Conservation (phyloP, 2,329 filamentous ascomycete genomes). For the Neonectria ditissima region DNA sequence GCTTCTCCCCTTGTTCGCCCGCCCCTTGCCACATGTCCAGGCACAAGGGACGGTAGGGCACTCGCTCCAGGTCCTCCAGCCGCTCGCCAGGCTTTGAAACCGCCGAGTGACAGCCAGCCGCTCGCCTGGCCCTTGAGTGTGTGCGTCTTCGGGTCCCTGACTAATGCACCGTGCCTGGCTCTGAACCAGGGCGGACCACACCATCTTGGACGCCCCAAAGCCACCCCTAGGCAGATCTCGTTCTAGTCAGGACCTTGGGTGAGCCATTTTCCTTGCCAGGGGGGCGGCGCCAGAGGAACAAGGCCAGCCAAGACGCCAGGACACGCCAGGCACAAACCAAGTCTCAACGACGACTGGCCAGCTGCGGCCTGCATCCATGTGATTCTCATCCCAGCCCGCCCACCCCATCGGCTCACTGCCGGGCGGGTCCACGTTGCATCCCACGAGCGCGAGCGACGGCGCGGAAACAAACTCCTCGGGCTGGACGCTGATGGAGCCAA, state of each 20-base stretch:
- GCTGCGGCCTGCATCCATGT: conserved; percentile 19
- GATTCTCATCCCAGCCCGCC: conserved; percentile 30
- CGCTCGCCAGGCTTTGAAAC: conserved; percentile 22
- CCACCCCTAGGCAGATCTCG: conserved; percentile 28
- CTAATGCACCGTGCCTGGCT: conserved; percentile 45
- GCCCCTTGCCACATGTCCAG: conserved; percentile 33
- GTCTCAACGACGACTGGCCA: conserved; percentile 25
- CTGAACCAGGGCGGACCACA: conserved; percentile 12
- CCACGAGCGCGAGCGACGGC: conserved; percentile 12
- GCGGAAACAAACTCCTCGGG: conserved; percentile 9
- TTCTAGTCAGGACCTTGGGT: conserved; percentile 27
- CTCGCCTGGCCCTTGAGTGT: conserved; percentile 38
- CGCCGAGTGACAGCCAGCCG: conserved; percentile 34
- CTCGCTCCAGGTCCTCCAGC: conserved; percentile 3
- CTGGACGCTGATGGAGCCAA: conserved; percentile 1
- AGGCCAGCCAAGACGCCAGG: conserved; percentile 12
- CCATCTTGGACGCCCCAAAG: conserved; percentile 19
- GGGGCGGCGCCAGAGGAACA: conserved; percentile 13
- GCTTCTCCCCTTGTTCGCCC: conserved; percentile 22
- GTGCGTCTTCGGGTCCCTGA: conserved; percentile 44
- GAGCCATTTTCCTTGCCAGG: conserved; percentile 42
- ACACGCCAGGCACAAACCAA: conserved; percentile 19
- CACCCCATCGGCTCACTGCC: conserved; percentile 38
- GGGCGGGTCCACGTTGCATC: conserved; percentile 32
- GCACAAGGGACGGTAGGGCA: conserved; percentile 30